Conservation (phyloP, 140 eudicot species). For the Oenanthe javanica region DNA sequence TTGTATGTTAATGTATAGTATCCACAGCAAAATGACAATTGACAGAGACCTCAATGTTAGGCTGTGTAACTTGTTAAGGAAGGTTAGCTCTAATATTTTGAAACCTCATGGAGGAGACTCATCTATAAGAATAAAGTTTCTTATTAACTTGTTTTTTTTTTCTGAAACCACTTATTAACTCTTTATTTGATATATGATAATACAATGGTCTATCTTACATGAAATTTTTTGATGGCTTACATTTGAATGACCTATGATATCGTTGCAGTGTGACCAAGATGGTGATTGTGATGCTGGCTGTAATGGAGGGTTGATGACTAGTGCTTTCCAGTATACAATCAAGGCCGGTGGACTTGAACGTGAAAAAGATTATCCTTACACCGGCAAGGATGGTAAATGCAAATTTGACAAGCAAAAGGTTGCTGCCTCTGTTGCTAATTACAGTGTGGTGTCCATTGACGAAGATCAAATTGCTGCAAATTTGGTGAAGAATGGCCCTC, state of each 20-base stretch:
- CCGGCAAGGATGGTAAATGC: constrained; percentile 61
- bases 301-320: constrained; percentile 88
- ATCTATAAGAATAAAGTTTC: not conserved
- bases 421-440: constrained; percentile 75
- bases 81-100: not conserved
- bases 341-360: constrained; percentile 65
- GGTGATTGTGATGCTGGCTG: constrained; percentile 80
- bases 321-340: constrained; percentile 73
- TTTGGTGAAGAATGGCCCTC: constrained; percentile 81
- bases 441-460: constrained; percentile 62
- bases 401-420: constrained; percentile 65
- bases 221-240: not conserved
- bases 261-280: constrained; percentile 60
- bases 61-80: too few relatives aligned
- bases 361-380: constrained; percentile 84
- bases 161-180: too few relatives aligned
- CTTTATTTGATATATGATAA: not conserved
- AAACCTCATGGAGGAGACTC: not conserved
- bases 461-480: constrained; percentile 95
- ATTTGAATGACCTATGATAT: not conserved
- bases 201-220: not conserved
- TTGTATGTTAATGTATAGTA: not conserved
- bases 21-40: not conserved
- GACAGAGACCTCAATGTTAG: not conserved
- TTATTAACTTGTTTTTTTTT: not conserved